Percentiles rank a stretch among this genome's conserved stretches.
Evolutionary conservation across 2,329 filamentous ascomycete genomes (phyloP).

Genomic region (Diaporthe sp.): DNA sequence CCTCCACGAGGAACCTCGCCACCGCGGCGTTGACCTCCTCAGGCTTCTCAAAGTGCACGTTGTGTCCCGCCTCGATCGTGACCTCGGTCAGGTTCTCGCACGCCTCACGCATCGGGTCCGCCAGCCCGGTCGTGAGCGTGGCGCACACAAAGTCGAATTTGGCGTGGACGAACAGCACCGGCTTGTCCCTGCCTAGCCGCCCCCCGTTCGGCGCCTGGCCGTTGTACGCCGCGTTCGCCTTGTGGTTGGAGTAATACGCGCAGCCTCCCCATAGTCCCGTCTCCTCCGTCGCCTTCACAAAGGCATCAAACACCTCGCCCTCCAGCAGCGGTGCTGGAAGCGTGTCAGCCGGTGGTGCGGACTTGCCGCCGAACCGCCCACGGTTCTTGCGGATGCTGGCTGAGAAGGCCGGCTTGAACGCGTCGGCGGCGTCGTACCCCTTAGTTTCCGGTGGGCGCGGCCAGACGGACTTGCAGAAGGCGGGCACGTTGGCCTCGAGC

Average conservation of each 20-base stretch:
- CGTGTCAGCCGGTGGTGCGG: slow-evolving; percentile 6
- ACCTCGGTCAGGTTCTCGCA: slow-evolving; percentile 56
- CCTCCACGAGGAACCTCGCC: slow-evolving; percentile 37
- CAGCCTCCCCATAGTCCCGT: slow-evolving; percentile 52
- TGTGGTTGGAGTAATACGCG: slow-evolving; percentile 56
- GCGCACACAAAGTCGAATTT: slow-evolving; percentile 55
- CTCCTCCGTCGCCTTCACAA: slow-evolving; percentile 51
- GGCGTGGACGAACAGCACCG: slow-evolving; percentile 52
- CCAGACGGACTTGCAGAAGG: background rate
- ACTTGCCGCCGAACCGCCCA: slow-evolving; percentile 40
- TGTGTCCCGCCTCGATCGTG: slow-evolving; percentile 52
- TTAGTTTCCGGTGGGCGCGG: background rate
- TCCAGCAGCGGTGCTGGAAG: slow-evolving; percentile 2
- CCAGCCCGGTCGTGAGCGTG: slow-evolving; percentile 50
- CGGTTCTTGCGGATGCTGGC: slow-evolving; percentile 39
- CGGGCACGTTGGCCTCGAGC: background rate
- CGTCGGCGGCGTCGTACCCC: background rate
- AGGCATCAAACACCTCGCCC: slow-evolving; percentile 40
- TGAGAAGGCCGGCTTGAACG: slow-evolving; percentile 18
- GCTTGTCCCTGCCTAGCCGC: slow-evolving; percentile 49
- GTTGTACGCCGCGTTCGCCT: slow-evolving; percentile 56
- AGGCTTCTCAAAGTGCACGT: slow-evolving; percentile 49
- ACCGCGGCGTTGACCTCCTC: slow-evolving; percentile 46
- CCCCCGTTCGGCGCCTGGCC: slow-evolving; percentile 46
- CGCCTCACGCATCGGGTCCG: slow-evolving; percentile 50